Percentiles rank a stretch among this genome's conserved stretches.
These are phyloP conservation scores for Agarophyton chilense DNA, from an alignment of 23 red algal genomes.

Conservation along the genomic window DNA sequence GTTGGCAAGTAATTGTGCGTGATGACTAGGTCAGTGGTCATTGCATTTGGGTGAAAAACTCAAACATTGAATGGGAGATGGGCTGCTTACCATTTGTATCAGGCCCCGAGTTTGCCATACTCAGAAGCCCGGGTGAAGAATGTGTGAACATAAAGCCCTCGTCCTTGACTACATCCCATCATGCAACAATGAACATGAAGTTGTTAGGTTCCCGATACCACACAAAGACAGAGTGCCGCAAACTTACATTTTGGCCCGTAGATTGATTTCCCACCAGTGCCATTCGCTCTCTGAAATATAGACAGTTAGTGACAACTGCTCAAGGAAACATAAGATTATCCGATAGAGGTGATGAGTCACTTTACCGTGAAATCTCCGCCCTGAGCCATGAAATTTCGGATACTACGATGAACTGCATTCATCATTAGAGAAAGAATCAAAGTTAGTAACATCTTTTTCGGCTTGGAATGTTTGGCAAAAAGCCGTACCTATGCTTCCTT, in stretches of 20 bases:
- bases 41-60: not conserved
- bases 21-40: not conserved
- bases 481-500: slow-evolving; percentile 66
- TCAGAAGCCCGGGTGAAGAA: slow-evolving; percentile 77
- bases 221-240: not conserved
- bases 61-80: not conserved
- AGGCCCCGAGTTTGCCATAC: slow-evolving; percentile 94
- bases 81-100: slow-evolving; percentile 89
- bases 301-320: slow-evolving; percentile 16
- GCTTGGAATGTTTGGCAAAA: not conserved
- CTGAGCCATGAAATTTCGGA: slow-evolving; percentile 96
- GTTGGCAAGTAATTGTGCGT: not conserved
- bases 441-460: not conserved
- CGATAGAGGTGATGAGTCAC: not conserved
- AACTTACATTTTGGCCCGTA: slow-evolving; percentile 82
- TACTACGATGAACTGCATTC: slow-evolving; percentile 77
- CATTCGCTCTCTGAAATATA: slow-evolving; percentile 67
- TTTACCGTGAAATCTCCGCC: slow-evolving; percentile 92
- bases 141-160: slow-evolving; percentile 84
- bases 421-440: not conserved
- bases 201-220: not conserved
- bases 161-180: slow-evolving; percentile 68
- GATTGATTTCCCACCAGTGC: slow-evolving; percentile 92
- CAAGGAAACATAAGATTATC: not conserved
- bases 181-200: not conserved